phyloP scores from a whole-genome alignment of 2,329 filamentous ascomycete species.

The Xylariaceae sp. region DNA sequence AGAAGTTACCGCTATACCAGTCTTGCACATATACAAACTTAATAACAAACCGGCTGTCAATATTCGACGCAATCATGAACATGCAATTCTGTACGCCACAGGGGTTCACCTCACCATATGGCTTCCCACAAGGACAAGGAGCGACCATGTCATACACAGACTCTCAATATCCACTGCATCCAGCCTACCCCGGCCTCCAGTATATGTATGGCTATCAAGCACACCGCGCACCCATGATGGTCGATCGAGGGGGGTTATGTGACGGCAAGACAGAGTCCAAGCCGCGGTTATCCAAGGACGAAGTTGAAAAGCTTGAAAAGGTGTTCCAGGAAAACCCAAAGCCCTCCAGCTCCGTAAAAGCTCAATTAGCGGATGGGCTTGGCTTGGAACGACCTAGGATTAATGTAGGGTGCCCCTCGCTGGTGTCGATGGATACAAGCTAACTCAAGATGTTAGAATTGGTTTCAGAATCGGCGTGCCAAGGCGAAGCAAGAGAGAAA shows the following conservation, averaged over 20 bases:
- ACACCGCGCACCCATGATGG: slow-evolving; percentile 34
- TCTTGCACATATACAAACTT: slow-evolving; percentile 29
- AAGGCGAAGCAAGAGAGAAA: slow-evolving; percentile 71
- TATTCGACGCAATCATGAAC: slow-evolving; percentile 37
- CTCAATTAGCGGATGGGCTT: slow-evolving; percentile 66
- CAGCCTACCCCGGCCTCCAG: slow-evolving; percentile 35
- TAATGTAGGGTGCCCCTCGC: slow-evolving; percentile 56
- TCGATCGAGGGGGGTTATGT: slow-evolving; percentile 35
- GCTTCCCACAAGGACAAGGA: slow-evolving; percentile 35
- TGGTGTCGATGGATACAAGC: slow-evolving; percentile 10
- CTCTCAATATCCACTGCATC: slow-evolving; percentile 37
- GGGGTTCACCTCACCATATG: slow-evolving; percentile 38
- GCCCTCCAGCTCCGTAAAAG: slow-evolving; percentile 67
- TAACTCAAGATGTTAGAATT: slow-evolving; percentile 58
- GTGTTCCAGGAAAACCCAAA: slow-evolving; percentile 71
- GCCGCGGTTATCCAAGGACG: slow-evolving; percentile 72
- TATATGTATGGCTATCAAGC: slow-evolving; percentile 42
- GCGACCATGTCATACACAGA: slow-evolving; percentile 37
- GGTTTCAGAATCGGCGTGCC: slow-evolving; percentile 72
- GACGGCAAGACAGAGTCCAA: slow-evolving; percentile 50
- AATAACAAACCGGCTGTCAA: slow-evolving; percentile 24
- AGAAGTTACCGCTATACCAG: slow-evolving; percentile 13
- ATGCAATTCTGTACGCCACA: slow-evolving; percentile 39
- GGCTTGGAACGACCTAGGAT: slow-evolving; percentile 68
- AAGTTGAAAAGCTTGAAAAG: slow-evolving; percentile 72